These are phyloP conservation scores for Kappamyces sp. DNA, from an alignment of 192 early-diverging fungal genomes.

Conservation along the genomic window DNA sequence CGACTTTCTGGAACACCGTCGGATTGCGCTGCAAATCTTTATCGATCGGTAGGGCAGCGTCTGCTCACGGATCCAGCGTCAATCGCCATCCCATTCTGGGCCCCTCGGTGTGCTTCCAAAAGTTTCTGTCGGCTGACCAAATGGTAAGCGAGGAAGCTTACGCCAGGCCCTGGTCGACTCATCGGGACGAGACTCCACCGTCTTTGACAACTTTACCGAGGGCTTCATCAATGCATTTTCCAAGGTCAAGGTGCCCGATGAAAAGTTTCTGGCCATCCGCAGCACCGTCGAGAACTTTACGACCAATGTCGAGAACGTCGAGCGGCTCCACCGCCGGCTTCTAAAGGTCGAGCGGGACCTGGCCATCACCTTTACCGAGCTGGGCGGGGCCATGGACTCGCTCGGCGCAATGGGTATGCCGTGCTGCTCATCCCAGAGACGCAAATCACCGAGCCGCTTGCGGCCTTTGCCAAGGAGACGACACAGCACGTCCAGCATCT, in stretches of 20 bases:
- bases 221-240: conserved; percentile 80
- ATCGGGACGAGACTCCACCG: conserved; percentile 29
- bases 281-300: conserved; percentile 78
- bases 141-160: conserved; percentile 16
- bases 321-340: conserved; percentile 64
- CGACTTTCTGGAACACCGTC: conserved; percentile 84
- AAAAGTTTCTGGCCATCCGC: conserved; percentile 75
- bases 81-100: conserved; percentile 77
- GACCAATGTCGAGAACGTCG: conserved; percentile 81
- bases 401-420: conserved; percentile 60
- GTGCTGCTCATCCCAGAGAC: conserved; percentile 39
- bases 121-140: conserved; percentile 82
- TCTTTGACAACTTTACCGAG: conserved; percentile 82
- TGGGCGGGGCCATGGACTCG: conserved; percentile 69
- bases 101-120: conserved; percentile 55
- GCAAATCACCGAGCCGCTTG: conserved; percentile 69
- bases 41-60: conserved; percentile 46
- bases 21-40: conserved; percentile 74
- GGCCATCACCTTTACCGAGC: conserved; percentile 70
- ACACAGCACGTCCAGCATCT: neutral
- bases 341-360: conserved; percentile 72
- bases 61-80: conserved; percentile 22
- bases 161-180: neutral
- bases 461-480: conserved; percentile 55
- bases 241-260: conserved; percentile 85